Conservation (phyloP, 768 basidiomycete species). For the Postia placenta region DNA sequence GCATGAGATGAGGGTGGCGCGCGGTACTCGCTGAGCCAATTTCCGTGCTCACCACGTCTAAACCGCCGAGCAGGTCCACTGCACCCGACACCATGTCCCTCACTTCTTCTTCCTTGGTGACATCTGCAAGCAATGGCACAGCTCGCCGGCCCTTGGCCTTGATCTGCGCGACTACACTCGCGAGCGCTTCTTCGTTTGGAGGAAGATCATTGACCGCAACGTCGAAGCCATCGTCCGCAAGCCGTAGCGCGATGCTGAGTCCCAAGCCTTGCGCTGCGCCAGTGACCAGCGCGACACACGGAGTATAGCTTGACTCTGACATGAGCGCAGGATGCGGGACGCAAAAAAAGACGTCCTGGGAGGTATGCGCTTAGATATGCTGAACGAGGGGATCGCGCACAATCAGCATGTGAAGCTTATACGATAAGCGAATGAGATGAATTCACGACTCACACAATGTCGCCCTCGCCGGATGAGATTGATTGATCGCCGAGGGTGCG, state of each 20-base stretch:
- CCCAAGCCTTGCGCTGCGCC: slow-evolving; percentile 27
- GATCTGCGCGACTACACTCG: slow-evolving; percentile 14
- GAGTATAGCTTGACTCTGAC: neutral
- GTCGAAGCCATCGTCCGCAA: slow-evolving; percentile 23
- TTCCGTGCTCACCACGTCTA: slow-evolving; percentile 35
- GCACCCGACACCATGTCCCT: slow-evolving; percentile 29
- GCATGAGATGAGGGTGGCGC: neutral
- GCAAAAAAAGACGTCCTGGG: too few relatives aligned
- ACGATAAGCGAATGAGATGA: too few relatives aligned
- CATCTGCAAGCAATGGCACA: slow-evolving; percentile 30
- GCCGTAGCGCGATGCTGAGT: slow-evolving; percentile 19
- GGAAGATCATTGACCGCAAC: slow-evolving; percentile 15
- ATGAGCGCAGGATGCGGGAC: too few relatives aligned
- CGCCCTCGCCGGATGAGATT: too few relatives aligned
- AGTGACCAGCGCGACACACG: slow-evolving; percentile 22
- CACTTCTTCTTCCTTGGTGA: slow-evolving; percentile 36
- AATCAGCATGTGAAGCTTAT: too few relatives aligned
- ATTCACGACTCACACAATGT: too few relatives aligned
- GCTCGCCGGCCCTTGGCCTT: slow-evolving; percentile 19
- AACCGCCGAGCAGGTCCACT: slow-evolving; percentile 28
- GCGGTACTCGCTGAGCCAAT: neutral
- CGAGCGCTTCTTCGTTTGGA: slow-evolving; percentile 10
- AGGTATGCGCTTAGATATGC: too few relatives aligned
- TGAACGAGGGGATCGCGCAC: too few relatives aligned
- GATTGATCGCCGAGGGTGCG: too few relatives aligned